phyloP scores from a whole-genome alignment of 441 rosid species.

The Gossypium aridum region DNA sequence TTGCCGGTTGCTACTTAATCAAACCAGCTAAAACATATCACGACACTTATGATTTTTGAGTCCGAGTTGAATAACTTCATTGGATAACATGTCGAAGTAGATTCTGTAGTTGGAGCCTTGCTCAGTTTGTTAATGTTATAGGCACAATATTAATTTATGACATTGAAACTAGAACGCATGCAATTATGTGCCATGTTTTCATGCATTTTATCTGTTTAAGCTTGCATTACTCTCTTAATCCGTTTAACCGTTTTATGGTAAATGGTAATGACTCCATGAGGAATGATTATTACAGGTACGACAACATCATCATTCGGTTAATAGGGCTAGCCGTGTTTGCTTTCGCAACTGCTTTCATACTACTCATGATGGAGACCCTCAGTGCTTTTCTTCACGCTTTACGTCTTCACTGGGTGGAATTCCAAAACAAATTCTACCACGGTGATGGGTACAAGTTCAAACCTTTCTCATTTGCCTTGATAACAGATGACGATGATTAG shows the following conservation, averaged over 20 bases:
- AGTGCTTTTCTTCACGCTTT: conserved; percentile 96
- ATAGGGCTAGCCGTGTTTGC: conserved; percentile 85
- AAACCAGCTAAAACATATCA: not conserved
- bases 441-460: conserved; percentile 98
- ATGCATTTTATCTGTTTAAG: not conserved
- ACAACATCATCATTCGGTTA: conserved; percentile 64
- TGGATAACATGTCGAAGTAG: not conserved
- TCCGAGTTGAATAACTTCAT: conserved; percentile 1
- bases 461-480: conserved; percentile 76
- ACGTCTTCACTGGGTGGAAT: conserved; percentile 99
- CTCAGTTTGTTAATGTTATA: not conserved
- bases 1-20: not conserved
- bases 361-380: conserved; percentile 96
- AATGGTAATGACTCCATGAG: not conserved
- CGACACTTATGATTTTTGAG: not conserved
- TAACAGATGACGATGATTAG: conserved; percentile 71
- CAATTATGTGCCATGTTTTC: not conserved
- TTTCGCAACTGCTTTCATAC: conserved; percentile 89
- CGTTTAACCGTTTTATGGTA: not conserved
- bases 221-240: not conserved
- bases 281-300: conserved; percentile 54
- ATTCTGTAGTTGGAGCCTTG: not conserved
- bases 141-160: not conserved
- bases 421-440: conserved; percentile 83
- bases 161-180: not conserved